These are phyloP conservation scores for Alternaria conjuncta DNA, from an alignment of 2,329 filamentous ascomycete genomes.

Conservation along the genomic window DNA sequence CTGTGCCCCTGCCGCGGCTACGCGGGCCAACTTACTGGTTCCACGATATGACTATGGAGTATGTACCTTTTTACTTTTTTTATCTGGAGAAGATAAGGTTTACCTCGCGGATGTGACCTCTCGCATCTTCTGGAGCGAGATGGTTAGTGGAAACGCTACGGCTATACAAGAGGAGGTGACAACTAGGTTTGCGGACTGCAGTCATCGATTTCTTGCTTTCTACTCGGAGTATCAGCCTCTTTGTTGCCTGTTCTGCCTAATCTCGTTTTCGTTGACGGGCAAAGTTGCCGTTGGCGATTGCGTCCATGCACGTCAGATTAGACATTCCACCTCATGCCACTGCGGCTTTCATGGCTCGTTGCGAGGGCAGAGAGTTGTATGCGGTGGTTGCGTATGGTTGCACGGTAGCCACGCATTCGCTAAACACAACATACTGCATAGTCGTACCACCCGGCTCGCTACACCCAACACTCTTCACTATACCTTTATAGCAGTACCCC, in stretches of 20 bases:
- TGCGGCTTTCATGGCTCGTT: neutral
- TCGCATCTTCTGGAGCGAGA: neutral
- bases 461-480: neutral
- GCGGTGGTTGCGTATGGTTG: constrained; percentile 18
- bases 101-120: neutral
- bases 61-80: neutral
- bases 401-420: constrained; percentile 24
- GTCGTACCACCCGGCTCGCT: neutral
- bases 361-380: neutral
- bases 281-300: neutral
- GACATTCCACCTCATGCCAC: neutral
- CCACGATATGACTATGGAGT: neutral
- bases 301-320: neutral
- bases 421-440: constrained; percentile 1
- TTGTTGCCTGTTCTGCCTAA: neutral
- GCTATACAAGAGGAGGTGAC: neutral
- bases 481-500: neutral
- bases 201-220: neutral
- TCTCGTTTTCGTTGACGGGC: neutral
- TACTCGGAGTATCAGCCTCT: neutral
- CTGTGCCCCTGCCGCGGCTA: neutral
- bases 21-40: neutral
- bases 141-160: neutral
- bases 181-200: neutral
- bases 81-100: neutral